phyloP scores from a whole-genome alignment of 306 rosid species.

The Boehmeria nivea region DNA sequence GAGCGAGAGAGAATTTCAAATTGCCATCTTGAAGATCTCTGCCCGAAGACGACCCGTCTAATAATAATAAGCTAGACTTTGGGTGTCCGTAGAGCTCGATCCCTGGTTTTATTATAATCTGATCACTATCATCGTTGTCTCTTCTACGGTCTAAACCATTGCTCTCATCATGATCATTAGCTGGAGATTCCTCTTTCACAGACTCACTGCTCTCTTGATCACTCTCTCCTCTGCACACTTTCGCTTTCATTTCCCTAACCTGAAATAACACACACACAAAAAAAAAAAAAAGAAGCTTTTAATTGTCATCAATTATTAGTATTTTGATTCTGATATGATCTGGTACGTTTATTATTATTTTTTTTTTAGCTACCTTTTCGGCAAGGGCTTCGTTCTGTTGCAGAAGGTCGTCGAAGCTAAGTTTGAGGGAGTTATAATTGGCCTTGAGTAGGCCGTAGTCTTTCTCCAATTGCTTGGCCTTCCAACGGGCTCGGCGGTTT shows the following conservation, averaged over 20 bases:
- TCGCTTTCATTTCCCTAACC: slow-evolving; percentile 50
- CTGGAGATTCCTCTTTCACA: slow-evolving; percentile 35
- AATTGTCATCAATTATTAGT: neutral
- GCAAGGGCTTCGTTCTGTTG: slow-evolving; percentile 43
- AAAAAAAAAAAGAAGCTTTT: neutral
- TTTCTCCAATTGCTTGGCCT: slow-evolving; percentile 69
- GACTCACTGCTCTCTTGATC: slow-evolving; percentile 21
- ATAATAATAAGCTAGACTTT: neutral
- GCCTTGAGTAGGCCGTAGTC: slow-evolving; percentile 56
- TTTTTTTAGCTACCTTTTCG: slow-evolving; percentile 30
- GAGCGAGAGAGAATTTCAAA: slow-evolving; percentile 29
- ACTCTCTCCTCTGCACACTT: slow-evolving; percentile 23
- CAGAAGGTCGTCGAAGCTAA: slow-evolving; percentile 38
- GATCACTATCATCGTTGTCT: slow-evolving; percentile 1
- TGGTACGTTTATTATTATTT: no score
- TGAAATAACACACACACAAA: slow-evolving; percentile 21
- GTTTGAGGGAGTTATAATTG: slow-evolving; percentile 47
- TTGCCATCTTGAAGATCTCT: slow-evolving; percentile 32
- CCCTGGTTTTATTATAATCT: slow-evolving; percentile 12
- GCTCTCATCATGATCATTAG: slow-evolving; percentile 19
- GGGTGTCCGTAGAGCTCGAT: slow-evolving; percentile 9
- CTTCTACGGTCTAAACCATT: slow-evolving; percentile 15
- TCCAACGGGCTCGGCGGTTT: slow-evolving; percentile 80
- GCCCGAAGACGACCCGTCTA: slow-evolving; percentile 34
- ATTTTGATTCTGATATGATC: no score